A percentile compares a stretch with the other conserved stretches of the same genome.
Evolutionary conservation across 176 grass and related monocot species (phyloP).

Genomic region (Juncus effusus): DNA sequence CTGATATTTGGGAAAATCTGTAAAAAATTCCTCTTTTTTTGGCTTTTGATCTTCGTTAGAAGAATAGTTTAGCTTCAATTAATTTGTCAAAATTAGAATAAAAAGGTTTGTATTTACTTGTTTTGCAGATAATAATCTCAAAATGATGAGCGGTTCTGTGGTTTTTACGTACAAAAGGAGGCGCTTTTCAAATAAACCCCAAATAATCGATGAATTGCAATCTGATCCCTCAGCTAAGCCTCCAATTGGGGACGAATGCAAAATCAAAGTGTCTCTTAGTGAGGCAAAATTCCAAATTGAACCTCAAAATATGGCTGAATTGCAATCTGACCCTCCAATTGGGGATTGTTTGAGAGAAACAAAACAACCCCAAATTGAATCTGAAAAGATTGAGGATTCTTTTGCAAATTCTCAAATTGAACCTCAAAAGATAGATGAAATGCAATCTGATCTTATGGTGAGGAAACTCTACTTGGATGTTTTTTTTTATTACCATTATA

Average conservation of each 20-base stretch:
- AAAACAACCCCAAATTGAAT: no score
- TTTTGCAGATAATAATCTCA: slow-evolving; percentile 19
- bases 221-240: slow-evolving; percentile 2
- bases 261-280: no score
- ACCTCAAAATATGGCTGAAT: no score
- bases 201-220: slow-evolving; percentile 20
- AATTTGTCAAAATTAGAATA: background rate
- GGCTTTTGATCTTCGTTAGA: no score
- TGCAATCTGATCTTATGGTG: slow-evolving; percentile 6
- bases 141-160: slow-evolving; percentile 20
- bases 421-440: background rate
- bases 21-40: no score
- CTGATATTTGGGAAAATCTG: background rate
- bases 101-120: background rate
- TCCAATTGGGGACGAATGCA: background rate
- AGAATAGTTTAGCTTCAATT: no score
- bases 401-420: slow-evolving; percentile 1
- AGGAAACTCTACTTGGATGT: background rate
- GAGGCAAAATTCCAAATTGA: no score
- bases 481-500: background rate
- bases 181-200: slow-evolving; percentile 25
- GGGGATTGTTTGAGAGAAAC: no score
- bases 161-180: slow-evolving; percentile 26
- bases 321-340: background rate
- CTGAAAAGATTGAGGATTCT: no score